Base-by-base conservation (phyloP, 495 filamentous ascomycete species). In the Penicillium cinerascens region DNA sequence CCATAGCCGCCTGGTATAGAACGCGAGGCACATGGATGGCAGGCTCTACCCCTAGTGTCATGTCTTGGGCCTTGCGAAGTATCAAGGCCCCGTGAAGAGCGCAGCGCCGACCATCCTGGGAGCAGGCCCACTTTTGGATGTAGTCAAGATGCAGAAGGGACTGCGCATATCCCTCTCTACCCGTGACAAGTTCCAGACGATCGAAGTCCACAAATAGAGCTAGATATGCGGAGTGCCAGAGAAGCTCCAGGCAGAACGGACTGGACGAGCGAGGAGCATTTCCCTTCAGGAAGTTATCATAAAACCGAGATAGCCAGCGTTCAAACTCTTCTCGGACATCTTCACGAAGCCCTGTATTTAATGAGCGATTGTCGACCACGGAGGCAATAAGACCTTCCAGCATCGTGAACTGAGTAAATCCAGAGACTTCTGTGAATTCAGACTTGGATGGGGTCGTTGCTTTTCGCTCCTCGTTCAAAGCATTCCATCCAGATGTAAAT, bases 141-240 rank as follows among this genome's bases (percentile, higher is more conserved):
- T 59, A 44, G 11, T 53, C 42, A 20, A 39, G 42, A 38, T 51
- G 52, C 5, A 13, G 18, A 15, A 44, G 6, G 8, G 56, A 51
- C 35, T 51, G 52, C 15, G 33, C 21, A n/a, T 47, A 44, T 15
- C 66, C 66, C 27, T 69, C 66, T 15, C 59, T 51, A 0, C 64
- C 61, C 9, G 65, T 57, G 6, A 47, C 61, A 9, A 60, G 52
- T 42, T 69, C 66, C 1, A 73, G 44, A 8, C 60, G 55, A 44
- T 69, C 52, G 13, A 67, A 61, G 49, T 71, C 55, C 13, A 54
- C 52, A 42, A 56, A 59, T 2, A 69, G 45, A 11, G 59, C 55
- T 21, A 70, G 63, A 47, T 70, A 73, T 1, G 55, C 54, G 3
- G 58, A 46, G 42, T 73, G 70, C 69, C 69, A 72, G 7, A 70